A percentile compares a stretch with the other conserved stretches of the same genome.
These are phyloP conservation scores for Candida manassasensis DNA, from an alignment of 805 yeast species.

Conservation along the genomic window DNA sequence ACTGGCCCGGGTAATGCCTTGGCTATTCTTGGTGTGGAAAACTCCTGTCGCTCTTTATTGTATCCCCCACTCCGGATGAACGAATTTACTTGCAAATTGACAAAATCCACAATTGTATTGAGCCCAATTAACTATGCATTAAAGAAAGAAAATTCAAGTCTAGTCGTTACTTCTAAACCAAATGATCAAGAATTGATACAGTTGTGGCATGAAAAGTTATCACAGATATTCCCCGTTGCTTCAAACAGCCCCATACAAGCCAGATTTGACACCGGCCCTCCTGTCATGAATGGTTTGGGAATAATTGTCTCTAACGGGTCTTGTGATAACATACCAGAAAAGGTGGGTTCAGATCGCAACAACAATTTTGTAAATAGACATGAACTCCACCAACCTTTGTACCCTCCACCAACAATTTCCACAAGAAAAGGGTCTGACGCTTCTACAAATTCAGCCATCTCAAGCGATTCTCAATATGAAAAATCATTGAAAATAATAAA, in stretches of 20 bases:
- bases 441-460: slow-evolving; percentile 11
- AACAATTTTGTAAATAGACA: too few species aligned
- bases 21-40: slow-evolving; percentile 28
- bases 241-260: slow-evolving; percentile 18
- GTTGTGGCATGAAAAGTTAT: slow-evolving; percentile 29
- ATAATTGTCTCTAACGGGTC: slow-evolving; percentile 18
- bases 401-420: not conserved
- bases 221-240: slow-evolving; percentile 29
- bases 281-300: slow-evolving; percentile 29
- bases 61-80: slow-evolving; percentile 41
- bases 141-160: not conserved
- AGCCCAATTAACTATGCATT: slow-evolving; percentile 16
- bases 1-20: slow-evolving; percentile 27
- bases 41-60: slow-evolving; percentile 25
- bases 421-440: slow-evolving; percentile 10
- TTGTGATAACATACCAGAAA: not conserved
- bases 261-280: slow-evolving; percentile 14
- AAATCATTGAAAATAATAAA: slow-evolving; percentile 12
- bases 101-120: slow-evolving; percentile 9
- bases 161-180: not conserved
- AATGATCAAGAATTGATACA: slow-evolving; percentile 14
- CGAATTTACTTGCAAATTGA: slow-evolving; percentile 24
- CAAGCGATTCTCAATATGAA: slow-evolving; percentile 11
- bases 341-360: too few species aligned
- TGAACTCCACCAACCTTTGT: too few species aligned